Evolutionary conservation across 805 yeast genomes (phyloP).

Genomic region (Komagataella populi): DNA sequence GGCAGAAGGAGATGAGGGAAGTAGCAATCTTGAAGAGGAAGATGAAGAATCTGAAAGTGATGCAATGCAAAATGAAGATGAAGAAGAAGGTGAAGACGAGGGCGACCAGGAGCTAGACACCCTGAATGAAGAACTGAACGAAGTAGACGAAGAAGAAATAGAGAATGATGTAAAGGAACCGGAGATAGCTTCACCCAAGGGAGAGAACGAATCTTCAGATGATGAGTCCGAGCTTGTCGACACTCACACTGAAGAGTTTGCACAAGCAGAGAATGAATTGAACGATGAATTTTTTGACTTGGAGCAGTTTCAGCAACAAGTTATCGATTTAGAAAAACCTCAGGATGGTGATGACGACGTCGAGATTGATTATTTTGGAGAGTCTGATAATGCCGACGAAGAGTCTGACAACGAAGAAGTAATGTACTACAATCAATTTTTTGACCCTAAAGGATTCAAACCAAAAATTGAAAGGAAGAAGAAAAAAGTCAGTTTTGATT

Average conservation of each 20-base stretch:
- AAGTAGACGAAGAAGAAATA: slow-evolving; percentile 24
- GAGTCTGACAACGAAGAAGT: slow-evolving; percentile 24
- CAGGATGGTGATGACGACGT: slow-evolving; percentile 37
- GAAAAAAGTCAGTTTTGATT: slow-evolving; percentile 1
- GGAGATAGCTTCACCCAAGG: slow-evolving; percentile 7
- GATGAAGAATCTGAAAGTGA: slow-evolving; percentile 13
- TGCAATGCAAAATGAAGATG: slow-evolving; percentile 14
- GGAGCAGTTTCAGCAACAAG: slow-evolving; percentile 70
- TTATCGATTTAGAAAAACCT: slow-evolving; percentile 45
- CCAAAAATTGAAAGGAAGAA: slow-evolving; percentile 10
- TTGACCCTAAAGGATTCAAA: slow-evolving; percentile 21
- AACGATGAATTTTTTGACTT: slow-evolving; percentile 79
- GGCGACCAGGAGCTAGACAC: slow-evolving; percentile 5
- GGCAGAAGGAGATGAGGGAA: slow-evolving; percentile 12
- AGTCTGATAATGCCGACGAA: slow-evolving; percentile 38
- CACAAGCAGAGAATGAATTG: slow-evolving; percentile 46
- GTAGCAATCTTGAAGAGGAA: slow-evolving; percentile 22
- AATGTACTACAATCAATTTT: slow-evolving; percentile 55
- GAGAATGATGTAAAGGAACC: slow-evolving; percentile 57
- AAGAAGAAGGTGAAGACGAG: slow-evolving; percentile 15
- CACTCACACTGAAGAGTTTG: slow-evolving; percentile 7
- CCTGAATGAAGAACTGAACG: slow-evolving; percentile 5
- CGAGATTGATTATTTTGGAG: slow-evolving; percentile 36
- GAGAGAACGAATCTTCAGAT: slow-evolving; percentile 5
- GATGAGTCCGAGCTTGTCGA: slow-evolving; percentile 7